Percentiles rank a stretch among this genome's conserved stretches.
Conservation (phyloP, 129 eudicot species). For the Scalesia atractyloides region DNA sequence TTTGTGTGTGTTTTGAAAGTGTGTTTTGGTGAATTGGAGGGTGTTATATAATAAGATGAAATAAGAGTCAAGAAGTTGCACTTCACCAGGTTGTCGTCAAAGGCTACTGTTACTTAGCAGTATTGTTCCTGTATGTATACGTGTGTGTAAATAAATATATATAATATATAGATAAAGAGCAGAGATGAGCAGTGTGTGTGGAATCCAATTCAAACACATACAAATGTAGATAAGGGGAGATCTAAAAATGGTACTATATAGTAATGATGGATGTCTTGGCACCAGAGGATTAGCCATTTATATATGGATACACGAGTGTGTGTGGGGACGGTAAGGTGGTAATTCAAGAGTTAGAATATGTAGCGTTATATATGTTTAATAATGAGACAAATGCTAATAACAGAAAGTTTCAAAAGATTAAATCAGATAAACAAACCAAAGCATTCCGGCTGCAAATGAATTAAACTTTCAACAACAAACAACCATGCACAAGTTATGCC, state of each 20-base stretch:
- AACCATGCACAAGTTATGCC: no score
- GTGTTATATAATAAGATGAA: conserved; percentile 50
- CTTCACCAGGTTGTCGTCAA: conserved; percentile 52
- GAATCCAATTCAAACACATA: conserved; percentile 23
- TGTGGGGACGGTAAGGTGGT: neutral
- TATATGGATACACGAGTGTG: conserved; percentile 23
- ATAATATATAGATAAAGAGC: neutral
- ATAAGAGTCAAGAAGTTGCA: conserved; percentile 66
- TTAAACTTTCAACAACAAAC: no score
- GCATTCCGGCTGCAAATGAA: no score
- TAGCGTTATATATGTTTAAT: no score
- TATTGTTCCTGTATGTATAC: neutral
- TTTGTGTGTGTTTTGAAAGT: neutral
- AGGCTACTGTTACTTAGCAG: conserved; percentile 32
- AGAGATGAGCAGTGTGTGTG: conserved; percentile 27
- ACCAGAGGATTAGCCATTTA: conserved; percentile 33
- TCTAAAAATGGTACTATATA: conserved; percentile 23
- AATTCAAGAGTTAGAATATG: no score
- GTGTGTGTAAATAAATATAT: conserved; percentile 6
- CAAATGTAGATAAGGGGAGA: conserved; percentile 31
- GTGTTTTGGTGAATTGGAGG: neutral
- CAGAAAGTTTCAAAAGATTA: no score
- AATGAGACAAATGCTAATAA: no score
- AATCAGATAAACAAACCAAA: no score
- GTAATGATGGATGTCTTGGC: conserved; percentile 29